Conservation (phyloP, 495 filamentous ascomycete species). For the Stereocaulon alpinum region DNA sequence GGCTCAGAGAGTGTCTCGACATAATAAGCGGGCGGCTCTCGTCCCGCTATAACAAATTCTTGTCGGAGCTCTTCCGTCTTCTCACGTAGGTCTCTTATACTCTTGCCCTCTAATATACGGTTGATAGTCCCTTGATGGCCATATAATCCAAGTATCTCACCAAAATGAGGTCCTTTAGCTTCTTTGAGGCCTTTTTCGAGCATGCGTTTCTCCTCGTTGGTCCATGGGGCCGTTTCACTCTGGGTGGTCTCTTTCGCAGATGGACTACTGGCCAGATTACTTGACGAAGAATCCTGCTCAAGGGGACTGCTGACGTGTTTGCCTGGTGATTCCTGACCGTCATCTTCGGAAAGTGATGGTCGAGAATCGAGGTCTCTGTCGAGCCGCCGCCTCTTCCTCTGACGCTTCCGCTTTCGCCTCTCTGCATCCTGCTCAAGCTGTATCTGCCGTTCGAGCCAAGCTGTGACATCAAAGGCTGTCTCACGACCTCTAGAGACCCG, state of each 20-base stretch:
- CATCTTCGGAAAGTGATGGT: no score
- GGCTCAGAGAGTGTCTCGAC: not conserved
- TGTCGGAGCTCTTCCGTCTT: conserved; percentile 4
- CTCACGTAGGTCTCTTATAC: not conserved
- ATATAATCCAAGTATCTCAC: conserved; percentile 2
- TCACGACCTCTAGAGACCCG: conserved; percentile 33
- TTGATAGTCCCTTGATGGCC: conserved; percentile 7
- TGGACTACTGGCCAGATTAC: no score
- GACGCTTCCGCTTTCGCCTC: conserved; percentile 39
- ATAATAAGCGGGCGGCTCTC: not conserved
- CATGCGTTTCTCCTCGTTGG: conserved; percentile 2
- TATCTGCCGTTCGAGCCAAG: conserved; percentile 31
- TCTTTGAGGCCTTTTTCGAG: conserved; percentile 6
- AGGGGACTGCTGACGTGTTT: no score
- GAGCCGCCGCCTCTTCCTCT: conserved; percentile 33
- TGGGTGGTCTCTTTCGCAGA: no score
- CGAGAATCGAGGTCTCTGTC: conserved; percentile 24
- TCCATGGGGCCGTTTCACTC: not conserved
- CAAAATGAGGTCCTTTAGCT: conserved; percentile 3
- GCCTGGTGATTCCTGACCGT: no score
- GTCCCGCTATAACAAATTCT: conserved; percentile 6
- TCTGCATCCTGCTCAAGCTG: conserved; percentile 23
- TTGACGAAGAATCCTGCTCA: no score
- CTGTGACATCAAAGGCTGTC: conserved; percentile 39
- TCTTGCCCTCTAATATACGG: conserved; percentile 6